A percentile compares a stretch with the other conserved stretches of the same genome.
Conservation (phyloP, 441 rosid species). For the Euphorbia corollata region DNA sequence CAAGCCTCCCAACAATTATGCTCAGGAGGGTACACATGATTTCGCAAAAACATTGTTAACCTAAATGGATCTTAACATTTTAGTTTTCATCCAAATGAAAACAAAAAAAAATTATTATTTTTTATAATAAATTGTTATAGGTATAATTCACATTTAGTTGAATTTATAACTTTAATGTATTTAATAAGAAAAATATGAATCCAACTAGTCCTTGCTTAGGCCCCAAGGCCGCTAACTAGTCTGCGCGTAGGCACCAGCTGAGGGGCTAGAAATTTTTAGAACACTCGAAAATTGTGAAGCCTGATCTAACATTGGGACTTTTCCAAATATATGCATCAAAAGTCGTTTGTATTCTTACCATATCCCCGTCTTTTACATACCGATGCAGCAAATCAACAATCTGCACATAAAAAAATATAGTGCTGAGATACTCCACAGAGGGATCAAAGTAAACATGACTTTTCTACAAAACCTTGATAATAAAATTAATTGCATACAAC, state of each 20-base stretch:
- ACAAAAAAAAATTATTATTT: background rate
- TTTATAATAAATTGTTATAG: too few species aligned
- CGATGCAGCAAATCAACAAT: constrained; percentile 72
- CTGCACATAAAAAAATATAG: constrained; percentile 38
- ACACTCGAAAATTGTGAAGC: background rate
- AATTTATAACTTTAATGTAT: too few species aligned
- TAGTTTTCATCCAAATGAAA: background rate
- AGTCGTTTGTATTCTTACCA: constrained; percentile 40
- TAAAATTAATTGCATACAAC: background rate
- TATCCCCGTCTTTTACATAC: constrained; percentile 80
- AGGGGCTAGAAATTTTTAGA: too few species aligned
- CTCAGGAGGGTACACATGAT: background rate
- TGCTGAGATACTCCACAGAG: constrained; percentile 17
- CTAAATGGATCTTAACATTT: background rate
- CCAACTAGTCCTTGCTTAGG: too few species aligned
- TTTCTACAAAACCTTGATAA: constrained; percentile 1
- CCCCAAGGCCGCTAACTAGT: too few species aligned
- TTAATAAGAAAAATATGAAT: too few species aligned
- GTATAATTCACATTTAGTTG: too few species aligned
- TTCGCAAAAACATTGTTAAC: background rate
- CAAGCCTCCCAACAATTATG: background rate
- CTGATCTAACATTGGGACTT: background rate
- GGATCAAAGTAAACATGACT: background rate
- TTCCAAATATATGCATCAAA: constrained; percentile 11
- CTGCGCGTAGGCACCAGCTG: too few species aligned